These are phyloP conservation scores for Nannochloris sp. DNA, from an alignment of 139 green algal genomes.

Conservation along the genomic window DNA sequence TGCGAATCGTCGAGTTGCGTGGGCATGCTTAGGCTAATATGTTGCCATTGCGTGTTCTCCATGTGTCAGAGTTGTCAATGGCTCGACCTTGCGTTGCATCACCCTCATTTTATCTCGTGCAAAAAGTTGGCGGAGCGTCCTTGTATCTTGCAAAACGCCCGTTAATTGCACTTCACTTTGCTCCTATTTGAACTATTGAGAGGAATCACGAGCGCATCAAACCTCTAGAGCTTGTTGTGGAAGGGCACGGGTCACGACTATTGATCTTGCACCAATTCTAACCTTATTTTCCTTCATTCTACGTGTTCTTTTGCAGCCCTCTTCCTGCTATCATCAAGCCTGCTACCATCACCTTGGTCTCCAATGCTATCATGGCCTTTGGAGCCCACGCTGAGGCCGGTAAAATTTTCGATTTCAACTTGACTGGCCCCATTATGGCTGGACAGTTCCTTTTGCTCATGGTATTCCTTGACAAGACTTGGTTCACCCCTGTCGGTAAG, in stretches of 20 bases:
- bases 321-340: constrained; percentile 43
- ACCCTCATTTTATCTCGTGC: too few relatives aligned
- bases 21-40: too few relatives aligned
- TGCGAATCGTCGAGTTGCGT: too few relatives aligned
- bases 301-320: constrained; percentile 10
- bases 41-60: too few relatives aligned
- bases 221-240: too few relatives aligned
- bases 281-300: background rate
- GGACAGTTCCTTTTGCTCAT: constrained; percentile 81
- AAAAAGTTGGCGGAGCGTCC: too few relatives aligned
- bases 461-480: constrained; percentile 91
- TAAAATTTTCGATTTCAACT: constrained; percentile 78
- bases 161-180: too few relatives aligned
- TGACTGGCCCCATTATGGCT: constrained; percentile 70
- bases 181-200: too few relatives aligned
- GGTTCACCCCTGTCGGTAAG: constrained; percentile 81
- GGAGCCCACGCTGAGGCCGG: constrained; percentile 66
- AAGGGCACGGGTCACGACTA: background rate
- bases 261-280: background rate
- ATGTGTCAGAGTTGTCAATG: too few relatives aligned
- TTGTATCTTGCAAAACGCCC: too few relatives aligned
- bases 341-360: constrained; percentile 38
- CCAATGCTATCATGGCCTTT: constrained; percentile 61
- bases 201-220: too few relatives aligned
- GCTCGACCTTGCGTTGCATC: too few relatives aligned